Evolutionary conservation across 176 grass and related monocot species (phyloP), one percentile per base, ranked within the genome.

Genomic region (Oryza meyeriana): DNA sequence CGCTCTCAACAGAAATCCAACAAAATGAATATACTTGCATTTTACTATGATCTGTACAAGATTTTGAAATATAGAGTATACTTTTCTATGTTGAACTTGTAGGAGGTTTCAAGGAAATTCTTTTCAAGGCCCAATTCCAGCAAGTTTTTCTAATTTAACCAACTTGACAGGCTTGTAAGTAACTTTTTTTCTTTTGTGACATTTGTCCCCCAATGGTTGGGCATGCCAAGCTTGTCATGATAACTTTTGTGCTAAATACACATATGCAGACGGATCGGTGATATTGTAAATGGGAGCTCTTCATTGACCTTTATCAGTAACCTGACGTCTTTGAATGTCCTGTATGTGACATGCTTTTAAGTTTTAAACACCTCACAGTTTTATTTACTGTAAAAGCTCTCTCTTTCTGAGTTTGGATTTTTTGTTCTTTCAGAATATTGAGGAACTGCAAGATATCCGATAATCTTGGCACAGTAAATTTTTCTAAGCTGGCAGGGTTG

Each of bases 381-480:
- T 79, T 75, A 63, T 45, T 64, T 13, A 20, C n/a, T 44, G 14
- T 8, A 11, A 59, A 61, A 44, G 4, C 70, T 1, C 4, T 29
- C 22, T 18, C 10, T 5, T 84, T 18, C 20, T 69, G 26, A 61
- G 26, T 30, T 84, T 3, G 2, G 9, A 44, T 62, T 30, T 80
- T 17, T 63, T 50, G 47, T 84, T 76, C 32, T 64, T 81, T 59
- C 52, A 97, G 95, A 75, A 75, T 87, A 35, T 78, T 97, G 75
- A 97, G 90, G 77, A 94, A 92, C 70, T 91, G 86, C 84, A 91
- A 32, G 84, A 83, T 94, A 89, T 94, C 90, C 26, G 92, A 85
- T 89, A 89, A 69, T 52, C 75, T 94, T 22, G 75, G n/a, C 28
- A 70, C 88, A 48, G 38, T 70, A 32, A 55, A 94, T 80, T 93